These are phyloP conservation scores for Aureobasidium zeae DNA, from an alignment of 2,329 filamentous ascomycete species.

Conservation along the genomic window DNA sequence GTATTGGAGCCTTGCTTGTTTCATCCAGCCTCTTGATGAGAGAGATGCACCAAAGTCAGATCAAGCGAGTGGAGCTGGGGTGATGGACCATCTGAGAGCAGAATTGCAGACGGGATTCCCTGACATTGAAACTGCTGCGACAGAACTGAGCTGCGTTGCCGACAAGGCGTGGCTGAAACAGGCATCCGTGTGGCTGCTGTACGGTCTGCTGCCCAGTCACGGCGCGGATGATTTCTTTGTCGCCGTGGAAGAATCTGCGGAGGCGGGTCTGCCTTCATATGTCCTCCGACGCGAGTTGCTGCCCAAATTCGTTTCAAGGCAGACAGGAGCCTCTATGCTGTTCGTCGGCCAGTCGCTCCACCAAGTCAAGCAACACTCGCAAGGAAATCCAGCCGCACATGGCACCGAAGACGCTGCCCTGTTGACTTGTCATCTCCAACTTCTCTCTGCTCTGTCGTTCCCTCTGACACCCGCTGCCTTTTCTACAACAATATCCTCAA, in stretches of 20 bases:
- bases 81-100: constrained; percentile 67
- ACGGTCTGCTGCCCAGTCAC: constrained; percentile 70
- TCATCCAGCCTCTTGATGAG: constrained; percentile 46
- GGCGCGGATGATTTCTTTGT: constrained; percentile 85
- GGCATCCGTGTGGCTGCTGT: constrained; percentile 80
- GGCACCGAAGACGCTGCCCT: constrained; percentile 45
- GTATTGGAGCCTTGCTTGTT: constrained; percentile 65
- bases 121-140: constrained; percentile 70
- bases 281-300: constrained; percentile 51
- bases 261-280: constrained; percentile 38
- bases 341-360: constrained; percentile 87
- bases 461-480: constrained; percentile 67
- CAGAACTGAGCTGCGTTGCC: constrained; percentile 63
- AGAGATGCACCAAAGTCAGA: constrained; percentile 18
- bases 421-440: constrained; percentile 57
- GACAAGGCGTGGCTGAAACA: constrained; percentile 90
- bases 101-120: constrained; percentile 81
- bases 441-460: constrained; percentile 58
- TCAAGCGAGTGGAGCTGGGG: constrained; percentile 38
- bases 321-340: constrained; percentile 72
- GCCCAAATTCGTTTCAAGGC: constrained; percentile 67
- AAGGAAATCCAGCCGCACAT: constrained; percentile 10
- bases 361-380: constrained; percentile 46
- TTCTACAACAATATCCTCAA: constrained; percentile 61
- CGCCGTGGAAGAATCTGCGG: constrained; percentile 31